A percentile compares a stretch with the other conserved stretches of the same genome.
These are phyloP conservation scores for Exophiala lecanii-corni DNA, from an alignment of 2,329 filamentous ascomycete species.

Conservation along the genomic window DNA sequence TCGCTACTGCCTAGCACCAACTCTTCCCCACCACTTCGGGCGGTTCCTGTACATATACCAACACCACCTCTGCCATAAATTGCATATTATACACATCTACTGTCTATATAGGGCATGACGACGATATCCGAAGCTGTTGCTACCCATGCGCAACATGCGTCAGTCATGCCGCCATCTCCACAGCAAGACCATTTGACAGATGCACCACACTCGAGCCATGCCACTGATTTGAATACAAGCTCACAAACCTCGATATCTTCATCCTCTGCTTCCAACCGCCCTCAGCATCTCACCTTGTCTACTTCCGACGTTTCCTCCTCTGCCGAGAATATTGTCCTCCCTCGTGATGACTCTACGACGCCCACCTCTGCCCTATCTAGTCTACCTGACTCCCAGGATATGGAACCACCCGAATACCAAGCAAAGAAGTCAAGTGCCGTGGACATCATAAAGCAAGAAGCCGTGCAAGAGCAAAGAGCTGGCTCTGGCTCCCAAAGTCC, in stretches of 20 bases:
- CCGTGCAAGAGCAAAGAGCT: constrained; percentile 1
- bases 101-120: constrained; percentile 1
- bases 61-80: too few species aligned
- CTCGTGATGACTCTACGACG: constrained; percentile 15
- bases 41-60: too few species aligned
- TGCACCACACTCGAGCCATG: background rate
- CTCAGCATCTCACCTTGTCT: constrained; percentile 11
- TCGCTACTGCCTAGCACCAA: too few species aligned
- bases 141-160: background rate
- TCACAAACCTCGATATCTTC: constrained; percentile 1
- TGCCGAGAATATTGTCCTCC: constrained; percentile 1
- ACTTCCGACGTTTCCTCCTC: constrained; percentile 12
- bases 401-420: constrained; percentile 5
- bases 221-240: background rate
- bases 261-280: constrained; percentile 1
- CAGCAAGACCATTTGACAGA: background rate
- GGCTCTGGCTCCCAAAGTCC: constrained; percentile 17
- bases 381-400: constrained; percentile 6
- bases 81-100: too few species aligned
- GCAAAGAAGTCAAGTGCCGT: constrained; percentile 5
- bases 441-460: background rate
- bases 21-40: too few species aligned
- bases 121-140: background rate
- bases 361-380: constrained; percentile 21
- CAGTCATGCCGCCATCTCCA: constrained; percentile 1